A percentile compares a stretch with the other conserved stretches of the same genome.
Evolutionary conservation across 179 eudicot species (phyloP).

Genomic region (Patellifolia procumbens): DNA sequence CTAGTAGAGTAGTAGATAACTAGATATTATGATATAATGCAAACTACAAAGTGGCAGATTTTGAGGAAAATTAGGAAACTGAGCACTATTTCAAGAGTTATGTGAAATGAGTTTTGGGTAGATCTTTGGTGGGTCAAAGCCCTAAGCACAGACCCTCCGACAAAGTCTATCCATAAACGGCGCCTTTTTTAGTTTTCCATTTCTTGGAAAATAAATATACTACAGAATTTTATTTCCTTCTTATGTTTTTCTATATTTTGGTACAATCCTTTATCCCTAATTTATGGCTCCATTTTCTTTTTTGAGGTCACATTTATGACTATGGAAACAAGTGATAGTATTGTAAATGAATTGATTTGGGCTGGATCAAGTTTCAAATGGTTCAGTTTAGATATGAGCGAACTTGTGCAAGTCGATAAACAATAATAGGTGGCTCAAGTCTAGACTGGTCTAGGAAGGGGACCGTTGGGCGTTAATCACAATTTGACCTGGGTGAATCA

Average conservation of each 20-base stretch:
- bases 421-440: no score
- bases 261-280: no score
- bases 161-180: conserved; percentile 34
- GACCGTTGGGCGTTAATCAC: no score
- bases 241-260: neutral
- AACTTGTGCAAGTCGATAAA: no score
- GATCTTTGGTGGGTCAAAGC: conserved; percentile 36
- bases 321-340: no score
- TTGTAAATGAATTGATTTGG: no score
- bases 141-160: conserved; percentile 11
- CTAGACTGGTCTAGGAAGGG: no score
- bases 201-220: neutral
- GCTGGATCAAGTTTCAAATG: no score
- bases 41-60: conserved; percentile 23
- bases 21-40: conserved; percentile 6
- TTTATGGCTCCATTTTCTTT: no score
- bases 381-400: no score
- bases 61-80: conserved; percentile 30
- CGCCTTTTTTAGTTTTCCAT: conserved; percentile 29
- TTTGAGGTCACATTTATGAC: no score
- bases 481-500: no score
- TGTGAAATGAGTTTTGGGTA: conserved; percentile 4
- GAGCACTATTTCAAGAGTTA: conserved; percentile 20
- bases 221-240: neutral
- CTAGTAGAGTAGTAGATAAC: neutral